Base-by-base conservation (phyloP, 2,329 filamentous ascomycete species). In the Ceratocystis alfenasii region DNA sequence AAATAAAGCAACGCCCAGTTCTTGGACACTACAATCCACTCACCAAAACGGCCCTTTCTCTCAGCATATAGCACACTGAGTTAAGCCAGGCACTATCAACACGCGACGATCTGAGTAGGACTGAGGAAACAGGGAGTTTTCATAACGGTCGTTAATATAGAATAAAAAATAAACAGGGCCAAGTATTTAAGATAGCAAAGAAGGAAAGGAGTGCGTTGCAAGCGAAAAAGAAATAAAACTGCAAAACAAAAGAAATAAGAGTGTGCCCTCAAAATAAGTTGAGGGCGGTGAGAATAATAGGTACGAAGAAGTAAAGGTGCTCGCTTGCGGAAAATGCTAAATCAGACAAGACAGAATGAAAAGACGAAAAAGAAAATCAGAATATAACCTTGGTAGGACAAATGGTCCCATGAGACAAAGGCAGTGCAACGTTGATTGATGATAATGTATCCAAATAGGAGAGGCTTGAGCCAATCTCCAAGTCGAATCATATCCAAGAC, bases 111-210 rank as follows among this genome's bases (percentile, higher is more conserved):
- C 12, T 20, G 17, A 48, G 59, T 22, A 45, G 48, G 25, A 28
- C 28, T 28, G 44, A 44, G 22, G 17, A 61, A 28, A 15, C n/a
- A 41, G 25, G 22, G 62, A 25, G n/a, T 20, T 20, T 64, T 65
- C 64, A 41, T 65, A 50, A 65, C 55, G 53, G 64, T 65, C 64
- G 36, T 65, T 65, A 65, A 61, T 36, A 45, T 60, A 48, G 53
- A 60, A 60, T 53, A 46, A 60, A 36, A 36, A 8, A 61, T 28
- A 30, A 61, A 53, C n/a, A 20, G 44, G 30, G 45, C 36, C 25
- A n/a, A 10, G 17, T 20, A 36, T 36, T 30, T 50, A 12, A 44
- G n/a, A 45, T 15, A 41, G 36, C 36, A 41, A 41, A 7, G 48
- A 50, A 53, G 36, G 53, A 41, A 59, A 22, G n/a, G 5, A 59